A percentile compares a stretch with the other conserved stretches of the same genome.
Conservation (phyloP, 805 yeast genomes). For the Candida quercuum region DNA sequence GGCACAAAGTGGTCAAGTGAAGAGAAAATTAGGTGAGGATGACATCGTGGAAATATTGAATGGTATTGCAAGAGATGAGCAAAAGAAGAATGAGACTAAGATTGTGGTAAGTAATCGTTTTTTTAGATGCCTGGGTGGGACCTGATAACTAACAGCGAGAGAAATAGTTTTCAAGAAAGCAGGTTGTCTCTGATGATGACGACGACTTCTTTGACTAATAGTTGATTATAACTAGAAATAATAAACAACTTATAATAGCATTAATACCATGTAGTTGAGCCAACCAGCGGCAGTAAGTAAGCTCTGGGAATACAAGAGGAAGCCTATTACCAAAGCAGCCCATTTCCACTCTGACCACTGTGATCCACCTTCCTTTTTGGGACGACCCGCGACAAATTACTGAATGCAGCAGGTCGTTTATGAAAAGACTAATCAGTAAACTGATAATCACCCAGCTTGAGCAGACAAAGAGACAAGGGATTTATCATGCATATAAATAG, state of each 20-base stretch:
- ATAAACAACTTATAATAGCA: too few species aligned
- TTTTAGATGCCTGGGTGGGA: too few species aligned
- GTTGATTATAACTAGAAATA: too few species aligned
- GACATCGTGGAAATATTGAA: constrained; percentile 82
- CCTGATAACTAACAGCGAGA: neutral
- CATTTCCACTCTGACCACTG: too few species aligned
- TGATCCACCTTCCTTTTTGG: constrained; percentile 1
- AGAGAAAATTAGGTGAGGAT: constrained; percentile 68
- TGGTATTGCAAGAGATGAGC: constrained; percentile 72
- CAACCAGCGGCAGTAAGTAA: too few species aligned
- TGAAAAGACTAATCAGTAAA: neutral
- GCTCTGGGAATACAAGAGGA: too few species aligned
- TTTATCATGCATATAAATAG: too few species aligned
- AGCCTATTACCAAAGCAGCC: too few species aligned
- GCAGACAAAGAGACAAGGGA: too few species aligned
- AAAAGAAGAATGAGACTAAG: constrained; percentile 55
- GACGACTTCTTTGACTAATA: constrained; percentile 41
- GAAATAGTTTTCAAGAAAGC: constrained; percentile 19
- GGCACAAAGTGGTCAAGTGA: constrained; percentile 71
- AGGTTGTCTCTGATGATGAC: constrained; percentile 24
- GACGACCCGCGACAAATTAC: neutral
- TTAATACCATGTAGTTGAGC: too few species aligned
- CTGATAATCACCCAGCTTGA: too few species aligned
- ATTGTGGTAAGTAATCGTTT: constrained; percentile 34
- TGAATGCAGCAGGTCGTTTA: neutral